Base-by-base conservation (phyloP, 228 moss, liverwort and hornwort genomes). In the Sphagnum fallax region DNA sequence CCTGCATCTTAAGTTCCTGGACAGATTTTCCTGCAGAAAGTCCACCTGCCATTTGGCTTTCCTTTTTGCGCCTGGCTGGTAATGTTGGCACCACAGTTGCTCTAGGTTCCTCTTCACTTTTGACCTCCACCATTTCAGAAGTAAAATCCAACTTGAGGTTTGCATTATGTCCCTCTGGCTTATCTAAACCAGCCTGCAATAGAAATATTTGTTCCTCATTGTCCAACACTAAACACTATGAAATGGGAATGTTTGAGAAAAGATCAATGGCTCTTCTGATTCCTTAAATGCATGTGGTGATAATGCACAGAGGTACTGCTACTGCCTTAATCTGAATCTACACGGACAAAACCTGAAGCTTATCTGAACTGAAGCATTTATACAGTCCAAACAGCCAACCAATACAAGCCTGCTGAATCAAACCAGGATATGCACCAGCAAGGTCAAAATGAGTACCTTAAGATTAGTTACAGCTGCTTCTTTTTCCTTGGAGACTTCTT, bases 1-100 rank as follows among this genome's bases (percentile, higher is more conserved):
- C 86, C 86, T 87, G 86, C 63, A 78, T 71, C 72, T 80, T 87
- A 65, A 83, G 67, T 74, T 87, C 80, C 70, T 83, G 83, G 69
- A 83, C 77, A 75, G 82, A 83, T 75, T 73, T 80, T 67, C 76
- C 80, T 53, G 86, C 80, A 65, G 80, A 73, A 67, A 80, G 60
- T 47, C 72, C 65, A 15, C 83, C 83, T 65, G 78, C 80, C 50
- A 52, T 6, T 52, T 65, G 70, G 64, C 62, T 73, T 67, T 52
- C 8, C 71, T 55, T 75, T 62, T 74, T 76, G 6, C 71, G 74
- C 60, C 80, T 77, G 55, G 69, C 67, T 48, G 86, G 80, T 67
- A 83, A 32, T 32, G 32, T 32, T 32, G 70, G 13, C 47, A 77
- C 63, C 53, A 70, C 62, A 49, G 75, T 65, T 62, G 69, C 69